Base-by-base conservation (phyloP, 306 rosid genomes). In the Gleditsia sinensis region DNA sequence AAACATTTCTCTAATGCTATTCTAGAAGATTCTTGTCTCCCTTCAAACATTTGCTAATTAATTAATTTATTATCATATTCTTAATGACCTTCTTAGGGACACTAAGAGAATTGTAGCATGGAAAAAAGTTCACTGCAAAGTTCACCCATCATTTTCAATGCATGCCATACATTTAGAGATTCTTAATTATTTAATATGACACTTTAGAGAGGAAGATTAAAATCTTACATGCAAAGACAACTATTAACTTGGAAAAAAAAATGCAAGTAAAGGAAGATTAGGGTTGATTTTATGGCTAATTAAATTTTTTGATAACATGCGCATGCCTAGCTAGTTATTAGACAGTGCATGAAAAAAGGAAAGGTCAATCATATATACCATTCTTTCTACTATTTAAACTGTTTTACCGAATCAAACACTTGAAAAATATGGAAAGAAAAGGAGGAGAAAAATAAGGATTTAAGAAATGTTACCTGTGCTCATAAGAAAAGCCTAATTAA, bases 21-120 rank as follows among this genome's bases (percentile, higher is more conserved):
- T 70, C 71, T 70, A 46, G 71, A 72, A 71, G 79, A 86, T 71
- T 87, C 80, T 66, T 80, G 78, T 80, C 86, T 69, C 78, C 84
- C 62, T 43, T 13, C 37, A 36, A n/a, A n/a, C 50, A 65, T 74
- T 75, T 59, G 69, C 36, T 53, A 50, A 42, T 69, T 63, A 48
- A 51, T 61, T 67, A 25, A 36, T 19, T 17, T 62, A 69, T 37
- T 68, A 68, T 21, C 32, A 74, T 37, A 63, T 57, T 39, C 61
- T 75, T 16, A 51, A 27, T 62, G 59, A 20, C 55, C 56, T 77
- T 77, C n/a, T 65, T 83, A 74, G 66, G 57, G 71, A 66, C 24
- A 49, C 25, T 13, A 5, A 48, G 43, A 56, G 78, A 78, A 77
- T 84, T 82, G 64, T 69, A 42, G 75, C 40, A 39, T n/a, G 43